Conservation (phyloP, 1,284 basidiomycete species). For the Papiliotrema fonsecae region DNA sequence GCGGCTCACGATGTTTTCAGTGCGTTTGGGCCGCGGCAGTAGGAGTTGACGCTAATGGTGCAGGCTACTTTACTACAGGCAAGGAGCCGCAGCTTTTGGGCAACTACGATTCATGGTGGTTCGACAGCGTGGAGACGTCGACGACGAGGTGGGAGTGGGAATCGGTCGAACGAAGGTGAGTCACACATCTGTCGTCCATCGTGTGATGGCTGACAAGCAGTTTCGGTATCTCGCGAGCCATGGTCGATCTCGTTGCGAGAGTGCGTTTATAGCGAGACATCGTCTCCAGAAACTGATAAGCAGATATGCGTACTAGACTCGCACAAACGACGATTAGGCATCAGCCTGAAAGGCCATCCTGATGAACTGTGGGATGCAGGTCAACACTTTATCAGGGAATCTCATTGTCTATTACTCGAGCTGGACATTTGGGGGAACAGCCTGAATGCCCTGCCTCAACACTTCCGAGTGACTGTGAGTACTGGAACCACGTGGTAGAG, state of each 20-base stretch:
- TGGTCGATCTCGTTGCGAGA: slow-evolving; percentile 34
- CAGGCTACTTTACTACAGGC: slow-evolving; percentile 31
- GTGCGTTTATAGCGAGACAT: slow-evolving; percentile 11
- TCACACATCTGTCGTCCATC: neutral
- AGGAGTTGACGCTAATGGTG: neutral
- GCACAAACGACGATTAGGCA: slow-evolving; percentile 22
- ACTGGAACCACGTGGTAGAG: too few species aligned
- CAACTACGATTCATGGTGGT: slow-evolving; percentile 37
- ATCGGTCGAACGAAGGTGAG: slow-evolving; percentile 26
- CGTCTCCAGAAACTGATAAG: neutral
- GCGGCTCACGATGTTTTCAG: slow-evolving; percentile 33
- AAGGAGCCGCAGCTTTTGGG: slow-evolving; percentile 30
- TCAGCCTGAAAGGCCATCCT: slow-evolving; percentile 11
- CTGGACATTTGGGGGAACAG: slow-evolving; percentile 36
- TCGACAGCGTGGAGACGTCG: slow-evolving; percentile 33
- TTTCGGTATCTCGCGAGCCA: slow-evolving; percentile 31
- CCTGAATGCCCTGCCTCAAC: slow-evolving; percentile 25
- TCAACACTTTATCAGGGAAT: slow-evolving; percentile 21
- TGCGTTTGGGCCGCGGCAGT: slow-evolving; percentile 6
- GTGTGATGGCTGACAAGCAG: neutral
- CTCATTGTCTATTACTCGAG: slow-evolving; percentile 21
- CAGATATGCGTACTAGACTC: slow-evolving; percentile 25
- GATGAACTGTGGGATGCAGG: slow-evolving; percentile 24
- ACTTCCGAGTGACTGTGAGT: slow-evolving; percentile 31
- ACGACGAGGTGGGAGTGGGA: slow-evolving; percentile 37